phyloP scores from a whole-genome alignment of 345 rosid species.

The Lagerstroemia speciosa region DNA sequence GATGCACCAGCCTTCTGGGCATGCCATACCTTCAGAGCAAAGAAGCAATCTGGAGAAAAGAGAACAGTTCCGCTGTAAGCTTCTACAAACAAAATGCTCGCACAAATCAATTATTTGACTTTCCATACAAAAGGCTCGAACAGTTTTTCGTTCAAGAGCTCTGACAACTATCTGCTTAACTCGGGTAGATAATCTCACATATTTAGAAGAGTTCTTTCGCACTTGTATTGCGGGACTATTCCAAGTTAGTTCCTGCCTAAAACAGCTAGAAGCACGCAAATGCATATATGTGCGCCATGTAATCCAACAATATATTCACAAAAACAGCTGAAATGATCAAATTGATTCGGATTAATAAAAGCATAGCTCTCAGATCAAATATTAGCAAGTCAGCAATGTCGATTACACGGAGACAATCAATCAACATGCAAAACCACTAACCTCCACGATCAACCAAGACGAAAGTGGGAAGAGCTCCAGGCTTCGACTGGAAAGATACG shows the following conservation, averaged over 20 bases:
- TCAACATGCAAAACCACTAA: conserved; percentile 11
- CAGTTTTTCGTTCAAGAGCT: background rate
- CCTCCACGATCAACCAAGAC: conserved; percentile 96
- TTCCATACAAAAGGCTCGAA: background rate
- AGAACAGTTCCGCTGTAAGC: background rate
- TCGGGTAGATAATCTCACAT: background rate
- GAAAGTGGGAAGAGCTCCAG: conserved; percentile 80
- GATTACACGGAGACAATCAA: background rate
- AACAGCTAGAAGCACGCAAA: background rate
- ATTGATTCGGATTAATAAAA: background rate
- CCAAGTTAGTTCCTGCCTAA: background rate
- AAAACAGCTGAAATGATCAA: background rate
- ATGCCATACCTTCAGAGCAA: conserved; percentile 93
- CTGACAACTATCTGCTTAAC: background rate
- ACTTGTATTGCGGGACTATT: background rate
- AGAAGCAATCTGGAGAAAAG: conserved; percentile 70
- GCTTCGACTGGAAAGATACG: conserved; percentile 54
- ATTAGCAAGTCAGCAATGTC: background rate
- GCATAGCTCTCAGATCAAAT: background rate
- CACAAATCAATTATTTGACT: background rate
- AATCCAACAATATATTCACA: background rate
- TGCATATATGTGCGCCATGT: background rate
- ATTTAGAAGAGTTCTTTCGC: background rate
- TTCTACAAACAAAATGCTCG: background rate
- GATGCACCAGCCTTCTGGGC: conserved; percentile 95